These are phyloP conservation scores for Naematelia encephala DNA, from an alignment of 768 basidiomycete species.

Conservation along the genomic window DNA sequence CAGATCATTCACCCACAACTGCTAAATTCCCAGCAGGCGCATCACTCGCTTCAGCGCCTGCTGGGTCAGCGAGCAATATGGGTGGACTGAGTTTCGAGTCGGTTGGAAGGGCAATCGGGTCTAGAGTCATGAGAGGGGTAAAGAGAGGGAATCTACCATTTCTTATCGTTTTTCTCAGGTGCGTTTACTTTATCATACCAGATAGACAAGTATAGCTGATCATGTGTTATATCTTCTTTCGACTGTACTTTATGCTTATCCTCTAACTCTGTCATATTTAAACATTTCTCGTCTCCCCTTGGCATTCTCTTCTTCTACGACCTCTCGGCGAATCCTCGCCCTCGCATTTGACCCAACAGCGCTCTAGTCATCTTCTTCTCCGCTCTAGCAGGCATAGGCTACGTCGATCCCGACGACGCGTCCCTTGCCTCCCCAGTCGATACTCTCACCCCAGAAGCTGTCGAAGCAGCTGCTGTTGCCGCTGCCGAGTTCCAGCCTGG, in stretches of 20 bases:
- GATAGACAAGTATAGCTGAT: constrained; percentile 5
- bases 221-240: not conserved
- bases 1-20: not conserved
- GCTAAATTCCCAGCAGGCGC: not conserved
- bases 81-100: constrained; percentile 6
- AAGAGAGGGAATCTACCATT: constrained; percentile 46
- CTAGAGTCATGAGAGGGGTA: constrained; percentile 29
- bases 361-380: constrained; percentile 47
- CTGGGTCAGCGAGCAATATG: not conserved
- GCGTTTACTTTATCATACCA: constrained; percentile 3
- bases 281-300: not conserved
- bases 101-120: constrained; percentile 32
- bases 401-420: constrained; percentile 23
- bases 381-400: constrained; percentile 46
- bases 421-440: not conserved
- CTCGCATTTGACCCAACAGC: constrained; percentile 14
- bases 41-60: not conserved
- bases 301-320: not conserved
- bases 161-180: constrained; percentile 45
- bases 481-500: constrained; percentile 23
- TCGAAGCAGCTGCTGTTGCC: not conserved
- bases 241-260: not conserved
- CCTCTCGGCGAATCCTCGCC: not conserved
- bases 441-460: not conserved
- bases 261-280: not conserved